A percentile compares a stretch with the other conserved stretches of the same genome.
Evolutionary conservation across 164 flowering plant genomes (phyloP).

Genomic region (Liquidambar formosana): DNA sequence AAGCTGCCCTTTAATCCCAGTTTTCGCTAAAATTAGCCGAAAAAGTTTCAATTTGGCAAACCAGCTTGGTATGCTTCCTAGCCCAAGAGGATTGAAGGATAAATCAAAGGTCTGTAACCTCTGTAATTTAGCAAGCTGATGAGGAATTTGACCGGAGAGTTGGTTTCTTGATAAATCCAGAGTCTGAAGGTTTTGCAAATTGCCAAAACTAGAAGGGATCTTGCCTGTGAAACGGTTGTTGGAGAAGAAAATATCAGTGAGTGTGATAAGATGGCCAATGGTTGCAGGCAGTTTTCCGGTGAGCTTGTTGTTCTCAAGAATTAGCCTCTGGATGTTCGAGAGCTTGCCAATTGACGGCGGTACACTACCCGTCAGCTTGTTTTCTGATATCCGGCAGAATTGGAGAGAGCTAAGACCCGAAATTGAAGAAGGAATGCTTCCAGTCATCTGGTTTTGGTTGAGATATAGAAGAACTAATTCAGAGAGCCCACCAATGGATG

Average conservation of each 20-base stretch:
- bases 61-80: constrained; percentile 48
- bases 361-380: constrained; percentile 48
- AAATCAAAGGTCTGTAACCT: constrained; percentile 50
- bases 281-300: constrained; percentile 50
- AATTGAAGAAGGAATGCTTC: constrained; percentile 53
- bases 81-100: constrained; percentile 59
- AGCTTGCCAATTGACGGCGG: constrained; percentile 57
- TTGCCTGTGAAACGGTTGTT: constrained; percentile 52
- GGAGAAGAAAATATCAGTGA: constrained; percentile 47
- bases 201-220: constrained; percentile 60
- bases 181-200: constrained; percentile 39
- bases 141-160: constrained; percentile 54
- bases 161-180: constrained; percentile 59
- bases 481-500: constrained; percentile 45
- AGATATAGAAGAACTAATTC: constrained; percentile 35
- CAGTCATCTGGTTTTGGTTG: constrained; percentile 46
- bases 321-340: constrained; percentile 38
- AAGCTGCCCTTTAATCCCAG: constrained; percentile 56
- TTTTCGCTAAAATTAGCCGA: constrained; percentile 44
- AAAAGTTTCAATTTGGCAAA: constrained; percentile 36
- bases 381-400: constrained; percentile 47
- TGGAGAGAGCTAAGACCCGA: constrained; percentile 33
- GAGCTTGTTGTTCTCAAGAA: constrained; percentile 55
- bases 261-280: constrained; percentile 45
- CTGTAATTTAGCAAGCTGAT: constrained; percentile 33